Base-by-base conservation (phyloP, 257 asterid species). In the Primulina eburnea region DNA sequence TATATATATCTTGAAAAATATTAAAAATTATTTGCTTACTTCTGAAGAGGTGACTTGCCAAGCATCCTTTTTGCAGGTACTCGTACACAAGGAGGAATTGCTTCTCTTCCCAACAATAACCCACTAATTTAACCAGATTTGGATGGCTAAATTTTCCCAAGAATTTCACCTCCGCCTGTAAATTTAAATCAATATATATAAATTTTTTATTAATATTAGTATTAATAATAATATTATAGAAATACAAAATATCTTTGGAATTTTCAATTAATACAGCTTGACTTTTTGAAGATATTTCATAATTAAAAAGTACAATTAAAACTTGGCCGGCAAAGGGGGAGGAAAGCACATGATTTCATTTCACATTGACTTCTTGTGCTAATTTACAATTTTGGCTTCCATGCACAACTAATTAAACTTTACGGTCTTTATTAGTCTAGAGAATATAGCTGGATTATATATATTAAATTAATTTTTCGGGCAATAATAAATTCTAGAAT, bases 81-180 rank as follows among this genome's bases (percentile, higher is more conserved):
- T 93, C 98, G 18, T 93, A 93, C 12, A 89, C 96, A 0, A 93
- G 90, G 3, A 90, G 84, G 66, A 90, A 89, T 9, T 86, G 90
- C 5, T 76, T 80, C 1, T 93, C 92, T 43, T 90, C 97, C 96
- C 97, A 93, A 24, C 99, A 93, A 58, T 93, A 93, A 2, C 99
- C 99, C 56, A 90, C 35, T 47, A 93, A 29, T 80, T 85, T 90
- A 0, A 93, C 97, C 5, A 93, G 87, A 77, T 93, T 90, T 0
- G 99, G 97, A 30, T 93, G 99, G 50, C 90, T 75, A 65, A 87
- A 87, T 76, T 89, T 90, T 34, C 99, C 99, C 79, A 93, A 69
- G 70, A 89, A 90, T 73, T 89, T 85, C n/a, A 93, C 96, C 70
- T 93, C 99, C 5, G 97, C 96, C 99, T 90, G 92, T 4, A 43